Evolutionary conservation across 768 basidiomycete genomes (phyloP), one percentile per base, ranked within the genome.

Genomic region (Scleroderma bovista): DNA sequence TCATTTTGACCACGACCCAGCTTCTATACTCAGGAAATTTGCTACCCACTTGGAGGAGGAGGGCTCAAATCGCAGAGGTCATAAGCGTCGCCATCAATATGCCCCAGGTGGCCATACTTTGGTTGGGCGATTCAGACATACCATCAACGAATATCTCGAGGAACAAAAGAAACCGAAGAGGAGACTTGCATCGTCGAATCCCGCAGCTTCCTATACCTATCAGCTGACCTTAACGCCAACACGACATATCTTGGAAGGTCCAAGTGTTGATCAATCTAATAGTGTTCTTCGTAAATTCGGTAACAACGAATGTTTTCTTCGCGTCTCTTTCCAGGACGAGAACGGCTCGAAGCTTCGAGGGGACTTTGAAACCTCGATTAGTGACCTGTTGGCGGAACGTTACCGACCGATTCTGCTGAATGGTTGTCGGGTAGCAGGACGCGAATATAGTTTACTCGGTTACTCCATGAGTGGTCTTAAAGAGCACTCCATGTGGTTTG

Each of bases 391-490:
- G n/a, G 1, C 20, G 3, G 37, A 47, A 13, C 70, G 75, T 20
- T 75, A 68, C 50, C 66, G 66, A 22, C 63, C 61, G 1, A 54
- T 63, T 13, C 52, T 77, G 20, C 55, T 66, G 24, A 37, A 56
- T 0, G 75, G 75, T 0, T 58, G 70, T 10, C 17, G 16, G 3
- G 61, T 79, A 11, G 78, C 71, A 2, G 78, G 78, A 8, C 67
- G 77, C 26, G 51, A 53, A 0, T 79, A 71, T 53, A 51, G 75
- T 2, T 71, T 79, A 57, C 57, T 80, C 22, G 79, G 74, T 4
- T 79, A 79, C 50, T 78, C 77, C 2, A 76, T 75, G 70, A 77
- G 75, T 44, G 78, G 78, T 3, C 61, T 79, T 47, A 71, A 70
- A 51, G 69, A 76, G 38, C 75, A 79, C 46, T 72, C 74, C 0